Evolutionary conservation across 768 basidiomycete species (phyloP), one percentile per base, ranked within the genome.

Genomic region (Boletus subcaerulescens): DNA sequence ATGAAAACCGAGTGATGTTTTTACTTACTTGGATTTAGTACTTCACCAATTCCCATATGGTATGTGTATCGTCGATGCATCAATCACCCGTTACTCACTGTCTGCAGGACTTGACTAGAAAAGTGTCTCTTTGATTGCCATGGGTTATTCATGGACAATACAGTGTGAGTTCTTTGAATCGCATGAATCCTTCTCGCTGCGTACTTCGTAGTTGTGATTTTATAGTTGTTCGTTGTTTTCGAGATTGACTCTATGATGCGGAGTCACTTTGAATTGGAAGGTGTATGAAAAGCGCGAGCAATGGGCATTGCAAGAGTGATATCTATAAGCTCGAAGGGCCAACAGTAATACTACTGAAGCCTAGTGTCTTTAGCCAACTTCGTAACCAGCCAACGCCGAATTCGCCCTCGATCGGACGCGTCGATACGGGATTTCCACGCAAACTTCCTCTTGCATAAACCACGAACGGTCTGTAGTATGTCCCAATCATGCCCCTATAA

Each of bases 361-460:
- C 71, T n/a, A 71, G 50, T 50, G 43, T 68, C 59, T 57, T 71
- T 33, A 62, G 58, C 59, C 63, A 72, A 29, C 54, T 57, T 46
- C 66, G 68, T 50, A 71, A 43, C 71, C 69, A 69, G 10, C 65
- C 54, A n/a, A 71, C 66, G 9, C 67, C 65, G n/a, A n/a, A n/a
- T 41, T 61, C 56, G 40, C 71, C 71, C 51, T 72, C 66, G 38
- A 60, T 60, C n/a, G 61, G 56, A 55, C 47, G 55, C 4, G 48
- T 43, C 20, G 48, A 44, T 12, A 48, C 3, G 39, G 60, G 49
- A 49, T 52, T 56, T 33, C 54, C 35, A 13, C 45, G 55, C 36
- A 72, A 49, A 40, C 56, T 56, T 18, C 42, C 54, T 58, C 57
- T 61, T 42, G 65, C 63, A 45, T 65, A 57, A 41, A 52, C 52